phyloP scores from a whole-genome alignment of 2,329 filamentous ascomycete species.

The Fusarium oligoseptatum region DNA sequence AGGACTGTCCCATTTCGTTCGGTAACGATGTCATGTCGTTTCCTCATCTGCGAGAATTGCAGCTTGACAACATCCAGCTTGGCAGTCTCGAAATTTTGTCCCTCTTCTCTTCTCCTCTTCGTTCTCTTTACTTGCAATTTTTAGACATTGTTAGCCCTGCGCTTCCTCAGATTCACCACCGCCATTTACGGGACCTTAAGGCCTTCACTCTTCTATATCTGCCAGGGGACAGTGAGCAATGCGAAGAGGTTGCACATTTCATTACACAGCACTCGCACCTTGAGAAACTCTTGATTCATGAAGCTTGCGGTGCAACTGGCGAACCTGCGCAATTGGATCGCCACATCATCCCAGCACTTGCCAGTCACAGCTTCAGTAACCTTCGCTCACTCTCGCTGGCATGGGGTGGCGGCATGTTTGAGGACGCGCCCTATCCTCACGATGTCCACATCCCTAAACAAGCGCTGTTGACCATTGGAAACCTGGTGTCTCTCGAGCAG shows the following conservation, averaged over 20 bases:
- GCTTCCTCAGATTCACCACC: neutral
- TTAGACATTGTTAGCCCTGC: too few relatives aligned
- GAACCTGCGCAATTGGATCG: neutral
- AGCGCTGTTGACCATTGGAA: constrained; percentile 3
- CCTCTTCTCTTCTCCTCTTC: neutral
- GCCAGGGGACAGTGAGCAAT: neutral
- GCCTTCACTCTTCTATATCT: neutral
- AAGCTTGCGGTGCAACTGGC: neutral
- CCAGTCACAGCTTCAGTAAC: neutral
- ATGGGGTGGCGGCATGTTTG: constrained; percentile 5
- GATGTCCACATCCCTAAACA: neutral
- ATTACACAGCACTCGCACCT: neutral
- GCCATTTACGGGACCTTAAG: neutral
- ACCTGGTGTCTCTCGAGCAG: constrained; percentile 26
- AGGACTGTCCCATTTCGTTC: neutral
- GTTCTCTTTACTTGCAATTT: neutral
- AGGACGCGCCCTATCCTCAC: neutral
- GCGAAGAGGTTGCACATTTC: constrained; percentile 10
- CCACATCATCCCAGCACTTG: constrained; percentile 22
- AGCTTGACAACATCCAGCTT: neutral
- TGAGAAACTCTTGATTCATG: constrained; percentile 10
- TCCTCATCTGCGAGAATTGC: constrained; percentile 8
- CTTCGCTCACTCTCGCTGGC: constrained; percentile 23
- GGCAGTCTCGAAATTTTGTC: neutral
- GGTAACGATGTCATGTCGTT: neutral